Evolutionary conservation across 169 alveolate genomes (phyloP).

Genomic region (Plasmodium reichenowi): DNA sequence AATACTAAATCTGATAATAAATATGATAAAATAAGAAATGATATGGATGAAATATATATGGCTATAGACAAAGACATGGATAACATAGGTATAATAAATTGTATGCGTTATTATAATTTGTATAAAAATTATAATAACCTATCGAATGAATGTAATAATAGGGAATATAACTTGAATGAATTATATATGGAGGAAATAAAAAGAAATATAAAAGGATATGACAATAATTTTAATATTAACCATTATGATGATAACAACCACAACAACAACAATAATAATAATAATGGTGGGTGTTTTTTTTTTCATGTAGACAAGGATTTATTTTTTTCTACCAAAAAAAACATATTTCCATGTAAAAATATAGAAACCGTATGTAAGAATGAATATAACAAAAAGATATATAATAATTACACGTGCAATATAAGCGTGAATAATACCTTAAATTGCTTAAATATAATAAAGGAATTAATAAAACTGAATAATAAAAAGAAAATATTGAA

Average conservation of each 20-base stretch:
- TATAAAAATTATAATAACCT: too few species aligned
- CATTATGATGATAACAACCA: not conserved
- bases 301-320: constrained; percentile 4
- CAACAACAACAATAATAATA: not conserved
- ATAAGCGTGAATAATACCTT: constrained; percentile 74
- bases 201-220: not conserved
- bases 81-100: not conserved
- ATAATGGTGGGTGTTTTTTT: not conserved
- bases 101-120: too few species aligned
- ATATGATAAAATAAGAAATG: not conserved
- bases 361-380: constrained; percentile 23
- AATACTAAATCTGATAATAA: not conserved
- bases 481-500: constrained; percentile 24
- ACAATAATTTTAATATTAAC: not conserved
- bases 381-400: constrained; percentile 52
- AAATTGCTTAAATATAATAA: constrained; percentile 54
- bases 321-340: constrained; percentile 26
- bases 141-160: too few species aligned
- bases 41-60: not conserved
- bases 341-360: constrained; percentile 19
- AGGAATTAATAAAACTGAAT: constrained; percentile 61
- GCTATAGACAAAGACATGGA: not conserved
- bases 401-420: constrained; percentile 44
- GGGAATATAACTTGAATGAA: too few species aligned
- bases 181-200: too few species aligned